Conservation (phyloP, 495 filamentous ascomycete genomes). For the Apiosordaria backusii region DNA sequence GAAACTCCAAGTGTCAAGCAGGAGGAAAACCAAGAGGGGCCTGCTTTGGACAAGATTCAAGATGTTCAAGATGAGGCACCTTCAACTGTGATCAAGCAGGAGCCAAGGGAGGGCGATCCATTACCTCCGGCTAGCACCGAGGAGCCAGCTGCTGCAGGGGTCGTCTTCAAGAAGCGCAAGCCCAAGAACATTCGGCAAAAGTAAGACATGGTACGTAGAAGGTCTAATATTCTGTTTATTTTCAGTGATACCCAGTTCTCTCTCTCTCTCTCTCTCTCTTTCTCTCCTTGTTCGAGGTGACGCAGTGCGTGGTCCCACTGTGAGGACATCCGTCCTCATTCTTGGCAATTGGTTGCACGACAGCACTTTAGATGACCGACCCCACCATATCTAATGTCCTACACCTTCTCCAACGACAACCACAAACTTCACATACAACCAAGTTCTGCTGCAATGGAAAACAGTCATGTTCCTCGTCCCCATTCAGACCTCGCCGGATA, state of each 20-base stretch:
- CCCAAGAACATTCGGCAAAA: conserved; percentile 66
- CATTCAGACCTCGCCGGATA: background rate
- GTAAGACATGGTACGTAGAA: conserved; percentile 18
- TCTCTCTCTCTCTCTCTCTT: background rate
- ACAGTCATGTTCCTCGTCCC: background rate
- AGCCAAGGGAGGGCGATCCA: conserved; percentile 21
- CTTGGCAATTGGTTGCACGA: background rate
- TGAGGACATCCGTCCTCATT: background rate
- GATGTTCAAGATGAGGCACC: conserved; percentile 18
- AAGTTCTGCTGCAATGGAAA: background rate
- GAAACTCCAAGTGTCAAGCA: conserved; percentile 25
- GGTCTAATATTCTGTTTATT: background rate
- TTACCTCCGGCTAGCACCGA: conserved; percentile 2
- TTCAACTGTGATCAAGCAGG: conserved; percentile 16
- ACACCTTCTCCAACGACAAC: background rate
- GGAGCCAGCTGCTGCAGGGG: conserved; percentile 22
- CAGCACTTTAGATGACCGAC: background rate
- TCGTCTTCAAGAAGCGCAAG: conserved; percentile 92
- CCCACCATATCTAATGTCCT: background rate
- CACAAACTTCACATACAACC: no score
- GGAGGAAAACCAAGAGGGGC: conserved; percentile 29
- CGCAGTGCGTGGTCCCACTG: background rate
- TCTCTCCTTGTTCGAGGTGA: no score
- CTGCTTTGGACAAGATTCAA: background rate
- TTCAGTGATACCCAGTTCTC: conserved; percentile 22